phyloP scores from a whole-genome alignment of 2,329 filamentous ascomycete genomes.

The Fusarium oxysporum region DNA sequence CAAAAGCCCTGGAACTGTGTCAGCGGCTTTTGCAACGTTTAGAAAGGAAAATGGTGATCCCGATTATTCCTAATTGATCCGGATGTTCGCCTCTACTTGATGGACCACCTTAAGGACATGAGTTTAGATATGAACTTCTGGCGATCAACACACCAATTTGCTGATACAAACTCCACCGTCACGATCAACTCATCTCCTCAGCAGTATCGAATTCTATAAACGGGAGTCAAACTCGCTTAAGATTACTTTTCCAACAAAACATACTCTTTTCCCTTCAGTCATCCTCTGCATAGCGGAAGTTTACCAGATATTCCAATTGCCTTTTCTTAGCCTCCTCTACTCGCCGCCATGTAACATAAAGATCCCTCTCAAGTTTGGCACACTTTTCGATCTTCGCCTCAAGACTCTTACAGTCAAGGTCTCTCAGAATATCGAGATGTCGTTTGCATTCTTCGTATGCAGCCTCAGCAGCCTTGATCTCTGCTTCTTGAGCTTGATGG shows the following conservation, averaged over 20 bases:
- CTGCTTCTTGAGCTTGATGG: neutral
- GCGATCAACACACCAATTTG: accelerated
- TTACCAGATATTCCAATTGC: neutral
- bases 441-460: neutral
- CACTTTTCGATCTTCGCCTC: accelerated
- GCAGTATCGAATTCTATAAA: accelerated
- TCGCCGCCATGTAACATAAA: neutral
- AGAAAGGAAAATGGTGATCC: accelerated
- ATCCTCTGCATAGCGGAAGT: neutral
- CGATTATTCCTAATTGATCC: no score
- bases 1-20: neutral
- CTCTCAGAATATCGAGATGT: accelerated
- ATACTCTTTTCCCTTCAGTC: accelerated
- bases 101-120: neutral
- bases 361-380: neutral
- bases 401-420: neutral
- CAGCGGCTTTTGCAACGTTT: neutral
- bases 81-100: neutral
- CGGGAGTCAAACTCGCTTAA: accelerated
- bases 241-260: accelerated
- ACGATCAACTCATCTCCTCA: neutral
- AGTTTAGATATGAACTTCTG: accelerated
- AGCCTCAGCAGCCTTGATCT: neutral
- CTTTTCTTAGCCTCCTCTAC: neutral
- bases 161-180: accelerated